Conservation (phyloP, 169 alveolate genomes). For the Miamiensis avidus region DNA sequence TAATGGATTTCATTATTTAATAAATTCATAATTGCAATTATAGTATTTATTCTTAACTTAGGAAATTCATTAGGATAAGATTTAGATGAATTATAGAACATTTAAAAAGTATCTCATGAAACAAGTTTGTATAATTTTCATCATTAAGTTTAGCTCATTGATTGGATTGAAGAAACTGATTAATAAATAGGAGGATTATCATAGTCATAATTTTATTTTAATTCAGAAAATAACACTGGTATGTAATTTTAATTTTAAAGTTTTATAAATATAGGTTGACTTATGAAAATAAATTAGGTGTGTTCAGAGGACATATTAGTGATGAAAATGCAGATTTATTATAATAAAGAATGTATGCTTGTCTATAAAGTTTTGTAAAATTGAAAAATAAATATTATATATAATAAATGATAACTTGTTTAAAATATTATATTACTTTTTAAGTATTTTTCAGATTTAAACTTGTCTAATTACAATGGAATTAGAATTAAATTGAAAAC, state of each 20-base stretch:
- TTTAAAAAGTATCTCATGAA: background rate
- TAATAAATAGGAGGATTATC: slow-evolving; percentile 19
- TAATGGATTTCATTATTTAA: too few species aligned
- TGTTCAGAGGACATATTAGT: background rate
- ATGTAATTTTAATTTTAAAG: background rate
- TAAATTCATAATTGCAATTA: too few species aligned
- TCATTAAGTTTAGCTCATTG: background rate
- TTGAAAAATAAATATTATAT: too few species aligned
- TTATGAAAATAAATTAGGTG: slow-evolving; percentile 5
- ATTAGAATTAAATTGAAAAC: slow-evolving; percentile 14
- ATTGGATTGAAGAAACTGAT: slow-evolving; percentile 15
- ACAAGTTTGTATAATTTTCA: slow-evolving; percentile 12
- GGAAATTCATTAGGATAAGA: too few species aligned
- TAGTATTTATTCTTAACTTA: too few species aligned
- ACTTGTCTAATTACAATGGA: slow-evolving; percentile 12
- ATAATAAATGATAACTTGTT: too few species aligned
- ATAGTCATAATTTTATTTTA: background rate
- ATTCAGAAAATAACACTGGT: slow-evolving; percentile 1
- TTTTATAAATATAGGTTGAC: background rate
- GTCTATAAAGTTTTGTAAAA: slow-evolving; percentile 7
- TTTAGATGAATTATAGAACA: background rate
- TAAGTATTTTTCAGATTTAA: background rate
- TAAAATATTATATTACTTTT: background rate
- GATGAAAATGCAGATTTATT: slow-evolving; percentile 19
- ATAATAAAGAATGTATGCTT: slow-evolving; percentile 22